Conservation (phyloP, 2,329 filamentous ascomycete genomes). For the Penicillium sp. region DNA sequence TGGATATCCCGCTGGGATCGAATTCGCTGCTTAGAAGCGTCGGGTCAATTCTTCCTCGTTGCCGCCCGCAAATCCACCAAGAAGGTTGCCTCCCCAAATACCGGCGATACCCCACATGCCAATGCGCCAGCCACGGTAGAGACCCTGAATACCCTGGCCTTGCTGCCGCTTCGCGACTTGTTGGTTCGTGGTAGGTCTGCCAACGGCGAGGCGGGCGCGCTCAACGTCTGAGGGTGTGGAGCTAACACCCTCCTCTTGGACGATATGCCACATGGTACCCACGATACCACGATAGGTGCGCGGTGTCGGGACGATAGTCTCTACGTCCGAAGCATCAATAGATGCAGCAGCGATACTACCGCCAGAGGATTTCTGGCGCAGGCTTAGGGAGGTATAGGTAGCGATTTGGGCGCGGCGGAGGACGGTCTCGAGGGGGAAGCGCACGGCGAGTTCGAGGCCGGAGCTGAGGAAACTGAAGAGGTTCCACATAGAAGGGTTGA, state of each 20-base stretch:
- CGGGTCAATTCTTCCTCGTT: slow-evolving; percentile 40
- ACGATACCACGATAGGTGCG: slow-evolving; percentile 82
- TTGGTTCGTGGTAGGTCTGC: slow-evolving; percentile 40
- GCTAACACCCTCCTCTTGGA: slow-evolving; percentile 72
- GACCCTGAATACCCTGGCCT: slow-evolving; percentile 57
- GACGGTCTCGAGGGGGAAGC: slow-evolving; percentile 89
- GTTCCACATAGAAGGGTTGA: slow-evolving; percentile 79
- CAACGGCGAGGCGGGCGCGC: slow-evolving; percentile 35
- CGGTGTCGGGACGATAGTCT: slow-evolving; percentile 73
- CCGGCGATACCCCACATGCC: slow-evolving; percentile 58
- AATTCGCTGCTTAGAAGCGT: slow-evolving; percentile 27
- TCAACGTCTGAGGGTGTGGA: slow-evolving; percentile 49
- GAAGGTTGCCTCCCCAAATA: slow-evolving; percentile 54
- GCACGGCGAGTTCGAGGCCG: slow-evolving; percentile 76
- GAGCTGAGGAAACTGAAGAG: slow-evolving; percentile 80
- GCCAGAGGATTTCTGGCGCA: slow-evolving; percentile 37
- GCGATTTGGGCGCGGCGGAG: slow-evolving; percentile 84
- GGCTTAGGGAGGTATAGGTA: slow-evolving; percentile 61
- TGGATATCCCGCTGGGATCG: neutral
- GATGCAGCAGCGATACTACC: slow-evolving; percentile 24
- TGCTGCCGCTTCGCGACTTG: slow-evolving; percentile 47
- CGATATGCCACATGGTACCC: slow-evolving; percentile 88
- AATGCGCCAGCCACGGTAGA: slow-evolving; percentile 61
- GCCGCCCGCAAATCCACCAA: slow-evolving; percentile 41
- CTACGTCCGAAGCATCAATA: slow-evolving; percentile 45